phyloP scores from a whole-genome alignment of 208 protist species.

The Herpetomonas samuelpessoai region DNA sequence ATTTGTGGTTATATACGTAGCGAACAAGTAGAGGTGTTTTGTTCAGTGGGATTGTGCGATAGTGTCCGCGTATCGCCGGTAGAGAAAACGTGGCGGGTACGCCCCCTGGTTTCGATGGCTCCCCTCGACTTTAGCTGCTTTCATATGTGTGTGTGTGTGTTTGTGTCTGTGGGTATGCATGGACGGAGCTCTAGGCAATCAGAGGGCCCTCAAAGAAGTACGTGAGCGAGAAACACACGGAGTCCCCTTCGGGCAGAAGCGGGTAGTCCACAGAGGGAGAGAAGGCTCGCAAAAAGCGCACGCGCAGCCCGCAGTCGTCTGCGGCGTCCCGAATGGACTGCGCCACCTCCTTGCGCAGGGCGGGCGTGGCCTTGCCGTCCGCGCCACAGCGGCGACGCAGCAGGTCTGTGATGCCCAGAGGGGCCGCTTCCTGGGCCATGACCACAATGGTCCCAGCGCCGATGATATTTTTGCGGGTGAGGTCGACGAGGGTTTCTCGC shows the following conservation, averaged over 20 bases:
- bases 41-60: too few species aligned
- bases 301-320: constrained; percentile 18
- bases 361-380: not conserved
- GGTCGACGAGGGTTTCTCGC: constrained; percentile 25
- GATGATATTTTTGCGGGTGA: constrained; percentile 45
- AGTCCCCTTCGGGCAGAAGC: constrained; percentile 21
- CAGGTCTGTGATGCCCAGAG: constrained; percentile 63
- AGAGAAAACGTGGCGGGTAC: too few species aligned
- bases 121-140: too few species aligned
- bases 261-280: constrained; percentile 42
- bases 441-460: constrained; percentile 62
- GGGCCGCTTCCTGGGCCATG: constrained; percentile 60
- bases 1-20: too few species aligned
- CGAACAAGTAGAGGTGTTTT: too few species aligned
- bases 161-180: too few species aligned
- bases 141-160: too few species aligned
- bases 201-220: constrained; percentile 25
- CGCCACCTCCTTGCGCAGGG: constrained; percentile 11
- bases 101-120: too few species aligned
- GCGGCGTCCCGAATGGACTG: constrained; percentile 20
- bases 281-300: constrained; percentile 31
- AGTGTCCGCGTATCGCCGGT: too few species aligned
- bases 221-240: constrained; percentile 29
- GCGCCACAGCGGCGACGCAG: constrained; percentile 11
- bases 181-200: not conserved